Base-by-base conservation (phyloP, 495 filamentous ascomycete genomes). In the Neurospora pannonica region DNA sequence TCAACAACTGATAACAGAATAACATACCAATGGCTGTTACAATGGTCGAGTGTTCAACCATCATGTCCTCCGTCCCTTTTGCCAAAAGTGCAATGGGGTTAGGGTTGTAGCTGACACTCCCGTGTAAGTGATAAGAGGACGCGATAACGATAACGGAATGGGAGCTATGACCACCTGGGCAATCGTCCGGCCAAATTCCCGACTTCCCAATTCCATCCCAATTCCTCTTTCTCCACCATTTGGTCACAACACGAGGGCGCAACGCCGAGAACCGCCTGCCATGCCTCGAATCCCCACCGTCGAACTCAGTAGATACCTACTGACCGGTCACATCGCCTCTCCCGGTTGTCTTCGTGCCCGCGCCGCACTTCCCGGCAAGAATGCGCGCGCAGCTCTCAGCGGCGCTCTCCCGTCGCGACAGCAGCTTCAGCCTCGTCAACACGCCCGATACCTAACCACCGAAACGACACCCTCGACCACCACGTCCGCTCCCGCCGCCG, bases 281-380 rank as follows among this genome's bases (percentile, higher is more conserved):
- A 86, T 80, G 85, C 79, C 74, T 70, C 84, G 79, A 67, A 78
- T 83, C 70, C 71, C 82, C 69, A 80, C 80, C 48, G 60, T 73
- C 67, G 77, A 83, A 38, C 81, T 89, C 7, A 82, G 85, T 39
- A 84, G 79, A 76, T 88, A 88, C 46, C 77, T 88, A 11, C 81
- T 88, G 7, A 43, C 77, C n/a, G 86, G 87, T 40, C 79, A 84
- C 37, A 37, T 89, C 5, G 74, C 77, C 42, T 77, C 78, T 1
- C 74, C 77, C 21, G 84, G 83, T 17, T 89, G 87, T 75, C 73
- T 88, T 34, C 76, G 78, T 19, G 71, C 75, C 28, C 75, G 75
- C 5, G 24, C 40, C 1, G 71, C 38, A 10, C 21, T 39, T 7
- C 31, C 10, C 70, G 7, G 38, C 17, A 39, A 46, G 19, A 21